Base-by-base conservation (phyloP, 495 filamentous ascomycete species). In the Lasiosphaeris hirsuta region DNA sequence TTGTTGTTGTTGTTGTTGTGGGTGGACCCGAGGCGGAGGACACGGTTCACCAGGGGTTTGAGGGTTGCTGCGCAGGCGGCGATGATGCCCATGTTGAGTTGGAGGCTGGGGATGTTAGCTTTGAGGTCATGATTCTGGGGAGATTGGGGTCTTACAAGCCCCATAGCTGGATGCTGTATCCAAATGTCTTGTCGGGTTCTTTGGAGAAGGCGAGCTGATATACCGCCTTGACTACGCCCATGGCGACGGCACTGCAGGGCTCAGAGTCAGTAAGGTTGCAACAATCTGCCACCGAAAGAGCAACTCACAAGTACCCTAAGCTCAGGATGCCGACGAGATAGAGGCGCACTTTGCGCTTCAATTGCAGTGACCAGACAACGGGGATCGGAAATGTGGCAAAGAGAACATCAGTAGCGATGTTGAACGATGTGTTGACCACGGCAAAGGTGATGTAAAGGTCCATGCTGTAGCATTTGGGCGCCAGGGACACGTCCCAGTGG, bases 11-110 rank as follows among this genome's bases (percentile, higher is more conserved):
- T 35, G 1, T 14, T 41, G 15, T 51, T 33, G 11, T 41, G 37
- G 33, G 47, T 50, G 35, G 39, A 43, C 7, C 43, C 44, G 36
- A 64, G 58, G 4, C 45, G 40, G 18, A 64, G 58, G 34, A 58
- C 10, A 19, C 58, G 58, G 14, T 36, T 48, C 45, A 64, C 10
- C 14, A 64, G 50, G 8, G 62, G 62, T 23, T 58, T 57, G 58
- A 64, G 58, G 0, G 62, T 52, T 4, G 62, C 38, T 10, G 62
- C 62, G 36, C 62, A 64, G 23, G 62, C 62, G 4, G 62, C 62
- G 35, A 64, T 58, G 54, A 61, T 58, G 35, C 62, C 58, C 3
- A 58, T 19, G 42, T 61, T 58, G 35, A 58, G 54, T 58, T 64
- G 62, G 6, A 64, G 51, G 14, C 62, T 64, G 58, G 1, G 9